Evolutionary conservation across 805 yeast species (phyloP), one percentile per base, ranked within the genome.

Genomic region (Debaryomyces maramus): DNA sequence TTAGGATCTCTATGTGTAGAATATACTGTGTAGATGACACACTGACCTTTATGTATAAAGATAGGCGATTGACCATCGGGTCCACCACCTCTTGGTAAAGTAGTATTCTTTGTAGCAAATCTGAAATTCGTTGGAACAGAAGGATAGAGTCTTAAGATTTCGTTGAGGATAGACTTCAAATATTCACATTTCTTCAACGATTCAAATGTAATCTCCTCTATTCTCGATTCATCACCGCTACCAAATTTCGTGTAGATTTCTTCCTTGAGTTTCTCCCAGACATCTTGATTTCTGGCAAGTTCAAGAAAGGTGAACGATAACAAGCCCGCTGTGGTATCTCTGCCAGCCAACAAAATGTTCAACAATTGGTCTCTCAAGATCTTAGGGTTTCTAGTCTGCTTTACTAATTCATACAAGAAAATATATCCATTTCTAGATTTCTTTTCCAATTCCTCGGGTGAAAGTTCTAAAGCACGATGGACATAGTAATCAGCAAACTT

Each of bases 301-400:
- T 73, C 73, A 46, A 58, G 72, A 35, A 74, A 59, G 16, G 67
- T 52, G 52, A 67, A 73, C n/a, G 77, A 65, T 40, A 76, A 64
- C 24, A 73, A 57, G 3, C 74, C 70, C 7, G 81, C 80, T 10
- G 81, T 76, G 32, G 81, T 76, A 49, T 77, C 81, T 50, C 81
- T 65, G 21, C 80, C 80, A 13, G 81, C 81, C 16, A 75, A 54
- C 41, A 76, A 61, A 40, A 77, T 69, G 50, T 73, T 75, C 53
- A 76, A 60, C 29, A 73, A 61, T 56, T 77, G 80, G 52, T 73
- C 78, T 36, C 80, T 63, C 43, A 76, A 68, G 13, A 66, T 63
- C 38, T 44, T 56, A 15, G 76, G 74, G 48, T 77, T 72, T 40
- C 70, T 63, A 11, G 79, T 73, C 52, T 73, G 72, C 53, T 70